These are phyloP conservation scores for Chlamydomonas eustigma DNA, from an alignment of 139 green algal genomes.

Conservation along the genomic window DNA sequence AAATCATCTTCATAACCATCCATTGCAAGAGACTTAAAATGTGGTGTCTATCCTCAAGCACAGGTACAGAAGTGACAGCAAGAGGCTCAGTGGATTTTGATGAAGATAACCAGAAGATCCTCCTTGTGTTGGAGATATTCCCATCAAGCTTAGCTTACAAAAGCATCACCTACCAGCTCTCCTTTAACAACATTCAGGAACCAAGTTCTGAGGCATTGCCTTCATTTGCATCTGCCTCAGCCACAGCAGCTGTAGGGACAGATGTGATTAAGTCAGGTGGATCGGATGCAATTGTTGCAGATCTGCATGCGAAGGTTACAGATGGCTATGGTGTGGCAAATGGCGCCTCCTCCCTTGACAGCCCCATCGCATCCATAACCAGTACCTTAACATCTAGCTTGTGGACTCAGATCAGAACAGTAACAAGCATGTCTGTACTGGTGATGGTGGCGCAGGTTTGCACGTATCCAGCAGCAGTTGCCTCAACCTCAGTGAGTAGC, in stretches of 20 bases:
- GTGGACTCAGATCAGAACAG: not conserved
- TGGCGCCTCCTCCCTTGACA: not conserved
- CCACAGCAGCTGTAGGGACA: too few species aligned
- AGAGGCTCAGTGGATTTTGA: not conserved
- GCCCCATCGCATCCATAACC: not conserved
- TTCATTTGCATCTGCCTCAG: too few species aligned
- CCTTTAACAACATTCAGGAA: too few species aligned
- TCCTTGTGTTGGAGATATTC: slow-evolving; percentile 6
- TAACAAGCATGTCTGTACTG: slow-evolving; percentile 9
- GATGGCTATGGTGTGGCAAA: not conserved
- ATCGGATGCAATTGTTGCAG: too few species aligned
- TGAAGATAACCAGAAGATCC: not conserved
- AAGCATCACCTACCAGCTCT: not conserved
- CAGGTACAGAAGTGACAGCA: not conserved
- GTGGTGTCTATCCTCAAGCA: too few species aligned
- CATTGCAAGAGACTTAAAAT: not conserved
- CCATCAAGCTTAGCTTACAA: not conserved
- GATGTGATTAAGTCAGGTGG: too few species aligned
- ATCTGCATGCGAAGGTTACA: not conserved
- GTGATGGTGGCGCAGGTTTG: slow-evolving; percentile 7
- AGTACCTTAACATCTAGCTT: not conserved
- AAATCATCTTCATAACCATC: not conserved
- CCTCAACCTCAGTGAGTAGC: not conserved
- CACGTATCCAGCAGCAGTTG: not conserved
- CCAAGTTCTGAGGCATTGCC: too few species aligned